Evolutionary conservation across 2,329 filamentous ascomycete genomes (phyloP), one percentile per base, ranked within the genome.

Genomic region (Decorospora gaudefroyi): DNA sequence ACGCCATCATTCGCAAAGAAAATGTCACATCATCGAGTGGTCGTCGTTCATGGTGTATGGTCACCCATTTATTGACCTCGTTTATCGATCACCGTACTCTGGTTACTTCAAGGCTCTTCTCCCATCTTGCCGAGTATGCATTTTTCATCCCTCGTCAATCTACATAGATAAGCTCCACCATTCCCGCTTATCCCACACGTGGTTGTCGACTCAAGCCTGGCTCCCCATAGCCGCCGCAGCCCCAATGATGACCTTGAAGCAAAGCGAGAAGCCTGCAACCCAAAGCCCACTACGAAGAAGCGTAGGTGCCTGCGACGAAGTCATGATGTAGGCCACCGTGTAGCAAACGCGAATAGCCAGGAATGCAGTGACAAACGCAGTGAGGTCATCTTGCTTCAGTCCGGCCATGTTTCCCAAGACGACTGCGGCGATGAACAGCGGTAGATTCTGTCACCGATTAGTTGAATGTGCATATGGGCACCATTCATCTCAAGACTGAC

Each of bases 371-470:
- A 64, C 64, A 49, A 75, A 75, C 10, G 52, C 55, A 15, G 61
- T 64, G 49, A 73, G 29, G 2, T 66, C 69, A 8, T 61, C 55
- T 25, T 67, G 55, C 46, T 61, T 56, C 38, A 70, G 13, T 7
- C 65, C 61, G 42, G 72, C 75, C 37, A 76, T 51, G 29, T 76
- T 69, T 0, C 72, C 74, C 4, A 73, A 59, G 10, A 77, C 61
- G 6, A 77, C 62, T 2, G 74, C 72, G 1, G 72, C 66, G 7
- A 72, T 57, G 47, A 76, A 77, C 6, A 78, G 49, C 1, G 75
- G 72, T 40, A 77, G 61, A 38, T 72, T 75, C 61, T 50, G 22
- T 19, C 17, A 25, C 6, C n/a, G n/a, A n/a, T 45, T 13, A 40
- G 28, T 16, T 6, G 6, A 3, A 29, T 28, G 7, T 16, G 11